Percentiles rank a stretch among this genome's conserved stretches.
Conservation (phyloP, 805 yeast genomes). For the Monosporozyma aquatica region DNA sequence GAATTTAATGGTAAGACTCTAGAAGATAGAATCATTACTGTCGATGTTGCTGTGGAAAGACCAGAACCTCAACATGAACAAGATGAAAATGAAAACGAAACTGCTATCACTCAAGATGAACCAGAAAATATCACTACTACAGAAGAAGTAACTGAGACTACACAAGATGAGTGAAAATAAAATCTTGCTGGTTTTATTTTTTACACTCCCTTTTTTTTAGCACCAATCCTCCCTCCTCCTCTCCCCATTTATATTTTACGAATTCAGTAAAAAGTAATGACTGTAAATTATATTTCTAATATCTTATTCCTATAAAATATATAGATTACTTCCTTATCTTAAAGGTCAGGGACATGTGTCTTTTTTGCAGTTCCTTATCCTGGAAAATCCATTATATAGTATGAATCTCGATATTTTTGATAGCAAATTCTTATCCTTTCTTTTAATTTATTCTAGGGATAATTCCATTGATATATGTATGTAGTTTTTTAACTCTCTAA, state of each 20-base stretch:
- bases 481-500: too few species aligned
- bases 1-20: constrained; percentile 58
- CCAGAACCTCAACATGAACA: constrained; percentile 24
- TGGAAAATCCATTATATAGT: too few species aligned
- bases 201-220: background rate
- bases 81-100: background rate
- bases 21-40: constrained; percentile 56
- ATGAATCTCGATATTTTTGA: too few species aligned
- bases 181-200: background rate
- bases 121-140: too few species aligned
- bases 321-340: too few species aligned
- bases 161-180: background rate
- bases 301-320: too few species aligned
- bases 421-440: too few species aligned
- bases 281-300: background rate
- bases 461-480: too few species aligned
- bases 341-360: too few species aligned
- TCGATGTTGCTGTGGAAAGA: constrained; percentile 54
- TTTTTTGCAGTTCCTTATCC: too few species aligned
- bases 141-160: too few species aligned
- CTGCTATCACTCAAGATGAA: background rate
- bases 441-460: too few species aligned
- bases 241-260: background rate
- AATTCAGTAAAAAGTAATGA: background rate
- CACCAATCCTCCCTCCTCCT: background rate